Evolutionary conservation across 2,329 filamentous ascomycete genomes (phyloP).

Genomic region (Cadophora malorum): DNA sequence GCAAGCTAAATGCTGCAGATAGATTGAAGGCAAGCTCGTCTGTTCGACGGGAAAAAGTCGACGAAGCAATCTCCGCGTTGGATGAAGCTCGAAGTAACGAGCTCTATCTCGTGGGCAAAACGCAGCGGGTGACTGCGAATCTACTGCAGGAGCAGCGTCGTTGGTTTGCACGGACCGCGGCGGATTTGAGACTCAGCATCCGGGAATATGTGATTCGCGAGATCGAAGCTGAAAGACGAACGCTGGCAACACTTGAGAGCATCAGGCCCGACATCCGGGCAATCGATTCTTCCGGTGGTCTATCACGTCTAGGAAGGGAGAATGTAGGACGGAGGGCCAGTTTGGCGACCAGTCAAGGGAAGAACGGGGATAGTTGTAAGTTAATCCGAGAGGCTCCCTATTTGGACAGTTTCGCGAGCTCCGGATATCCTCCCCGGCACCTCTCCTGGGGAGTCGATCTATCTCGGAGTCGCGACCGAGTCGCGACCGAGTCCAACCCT

Average conservation of each 20-base stretch:
- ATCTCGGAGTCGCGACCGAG: not conserved
- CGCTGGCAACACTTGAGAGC: conserved; percentile 89
- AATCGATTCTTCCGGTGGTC: conserved; percentile 88
- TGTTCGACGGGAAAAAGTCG: conserved; percentile 92
- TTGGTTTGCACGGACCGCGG: conserved; percentile 87
- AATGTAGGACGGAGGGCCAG: conserved; percentile 71
- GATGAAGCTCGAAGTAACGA: conserved; percentile 88
- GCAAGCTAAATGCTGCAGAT: conserved; percentile 84
- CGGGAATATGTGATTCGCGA: conserved; percentile 93
- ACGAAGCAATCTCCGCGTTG: conserved; percentile 90
- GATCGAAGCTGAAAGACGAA: conserved; percentile 93
- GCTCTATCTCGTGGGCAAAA: conserved; percentile 82
- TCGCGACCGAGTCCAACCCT: not conserved
- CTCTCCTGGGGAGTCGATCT: conserved; percentile 9
- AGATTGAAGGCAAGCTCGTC: conserved; percentile 85
- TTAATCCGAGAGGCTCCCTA: conserved; percentile 17
- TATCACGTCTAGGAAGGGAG: conserved; percentile 89
- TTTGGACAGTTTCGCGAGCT: conserved; percentile 11
- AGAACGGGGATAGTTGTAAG: conserved; percentile 81
- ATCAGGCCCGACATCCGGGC: conserved; percentile 91
- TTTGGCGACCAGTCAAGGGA: conserved; percentile 87
- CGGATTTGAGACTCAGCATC: conserved; percentile 83
- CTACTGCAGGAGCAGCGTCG: conserved; percentile 85
- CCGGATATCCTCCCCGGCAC: conserved; percentile 11
- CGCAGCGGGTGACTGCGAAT: conserved; percentile 86